Evolutionary conservation across 805 yeast species (phyloP).

Genomic region (Saccharomycopsis sp.): DNA sequence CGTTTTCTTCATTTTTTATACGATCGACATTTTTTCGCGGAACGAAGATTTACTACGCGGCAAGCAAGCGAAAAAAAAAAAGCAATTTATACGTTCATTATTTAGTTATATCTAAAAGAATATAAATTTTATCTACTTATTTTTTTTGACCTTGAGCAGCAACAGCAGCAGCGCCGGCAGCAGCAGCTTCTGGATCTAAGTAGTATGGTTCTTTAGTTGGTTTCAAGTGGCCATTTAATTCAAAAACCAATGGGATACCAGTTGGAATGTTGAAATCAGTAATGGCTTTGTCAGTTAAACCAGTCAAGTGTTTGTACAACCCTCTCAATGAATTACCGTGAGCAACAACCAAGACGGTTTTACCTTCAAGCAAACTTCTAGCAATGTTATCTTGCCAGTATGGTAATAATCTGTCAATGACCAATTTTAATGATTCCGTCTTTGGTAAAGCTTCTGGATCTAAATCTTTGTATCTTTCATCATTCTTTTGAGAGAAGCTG

Average conservation of each 20-base stretch:
- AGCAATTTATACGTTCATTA: no score
- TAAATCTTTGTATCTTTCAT: constrained; percentile 74
- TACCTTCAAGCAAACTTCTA: constrained; percentile 73
- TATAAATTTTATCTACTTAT: constrained; percentile 27
- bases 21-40: no score
- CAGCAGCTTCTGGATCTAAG: constrained; percentile 99
- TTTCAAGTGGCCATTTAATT: constrained; percentile 77
- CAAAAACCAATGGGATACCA: constrained; percentile 96
- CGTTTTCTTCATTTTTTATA: no score
- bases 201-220: constrained; percentile 93
- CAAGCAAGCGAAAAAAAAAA: no score
- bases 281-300: constrained; percentile 84
- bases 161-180: constrained; percentile 99
- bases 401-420: constrained; percentile 93
- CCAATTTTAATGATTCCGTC: constrained; percentile 91
- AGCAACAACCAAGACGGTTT: constrained; percentile 90
- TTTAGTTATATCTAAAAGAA: no score
- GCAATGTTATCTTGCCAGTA: constrained; percentile 94
- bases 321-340: constrained; percentile 99
- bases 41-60: no score
- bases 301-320: constrained; percentile 90
- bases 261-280: constrained; percentile 96
- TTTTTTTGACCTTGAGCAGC: constrained; percentile 90
- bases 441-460: constrained; percentile 86
- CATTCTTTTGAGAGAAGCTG: constrained; percentile 79